phyloP scores from a whole-genome alignment of 345 rosid species.

The Eutrema heterophyllum region DNA sequence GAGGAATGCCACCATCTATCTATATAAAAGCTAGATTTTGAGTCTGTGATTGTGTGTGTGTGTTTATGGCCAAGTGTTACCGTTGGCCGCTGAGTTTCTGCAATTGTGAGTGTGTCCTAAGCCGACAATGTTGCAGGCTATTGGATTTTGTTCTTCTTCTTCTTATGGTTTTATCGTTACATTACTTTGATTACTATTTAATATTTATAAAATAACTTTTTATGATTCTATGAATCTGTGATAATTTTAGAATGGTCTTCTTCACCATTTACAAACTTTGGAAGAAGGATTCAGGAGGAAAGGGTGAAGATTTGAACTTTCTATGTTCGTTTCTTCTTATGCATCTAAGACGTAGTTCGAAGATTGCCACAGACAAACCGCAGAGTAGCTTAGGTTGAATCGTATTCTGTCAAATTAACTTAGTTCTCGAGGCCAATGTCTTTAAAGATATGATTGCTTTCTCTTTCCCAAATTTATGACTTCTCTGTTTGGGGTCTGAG shows the following conservation, averaged over 20 bases:
- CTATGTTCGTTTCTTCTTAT: neutral
- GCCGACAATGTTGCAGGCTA: conserved; percentile 44
- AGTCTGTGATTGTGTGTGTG: conserved; percentile 28
- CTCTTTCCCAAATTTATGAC: neutral
- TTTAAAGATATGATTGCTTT: neutral
- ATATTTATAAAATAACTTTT: neutral
- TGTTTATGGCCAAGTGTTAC: conserved; percentile 19
- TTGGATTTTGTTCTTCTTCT: conserved; percentile 18
- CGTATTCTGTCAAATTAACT: neutral
- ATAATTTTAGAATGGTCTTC: conserved; percentile 5
- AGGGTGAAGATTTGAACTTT: neutral
- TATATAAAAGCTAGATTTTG: conserved; percentile 20
- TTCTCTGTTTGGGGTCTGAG: neutral
- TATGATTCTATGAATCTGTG: conserved; percentile 26
- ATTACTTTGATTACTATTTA: conserved; percentile 7
- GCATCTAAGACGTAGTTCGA: neutral
- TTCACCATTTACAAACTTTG: neutral
- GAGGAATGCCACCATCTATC: conserved; percentile 27
- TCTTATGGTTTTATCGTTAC: neutral
- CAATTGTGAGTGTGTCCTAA: conserved; percentile 28
- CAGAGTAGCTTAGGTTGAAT: neutral
- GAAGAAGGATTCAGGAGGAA: neutral
- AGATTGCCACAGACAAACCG: neutral
- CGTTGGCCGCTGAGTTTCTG: conserved; percentile 24
- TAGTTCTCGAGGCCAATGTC: neutral